Base-by-base conservation (phyloP, 2,329 filamentous ascomycete genomes). In the Camptophora hylomeconis region DNA sequence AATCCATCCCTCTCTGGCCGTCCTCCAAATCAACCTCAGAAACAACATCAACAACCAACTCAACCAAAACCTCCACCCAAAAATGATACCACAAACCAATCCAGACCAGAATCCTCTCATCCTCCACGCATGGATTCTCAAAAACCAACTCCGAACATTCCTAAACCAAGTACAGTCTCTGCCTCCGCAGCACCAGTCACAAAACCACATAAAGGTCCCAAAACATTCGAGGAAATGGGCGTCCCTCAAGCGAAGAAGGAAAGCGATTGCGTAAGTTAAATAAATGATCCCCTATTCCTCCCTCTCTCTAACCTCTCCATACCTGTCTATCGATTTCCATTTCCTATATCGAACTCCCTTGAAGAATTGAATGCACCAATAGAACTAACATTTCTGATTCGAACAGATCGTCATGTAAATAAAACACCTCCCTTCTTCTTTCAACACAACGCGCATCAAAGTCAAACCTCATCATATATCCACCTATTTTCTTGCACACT, bases 151-250 rank as follows among this genome's bases (percentile, higher is more conserved):
- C n/a, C n/a, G n/a, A n/a, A n/a, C n/a, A n/a, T n/a, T n/a, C 44
- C 45, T 36, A 52, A 59, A 5, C 47, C 56, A 12, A 52, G 57
- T 39, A 40, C 61, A 3, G 57, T 60, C 10, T 26, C 37, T 20
- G 47, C 54, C 18, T 42, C 46, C 12, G 41, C 35, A 27, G 27
- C 24, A 23, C 38, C 34, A 10, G 29, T 29, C 3, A 15, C 20
- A 12, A 33, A 33, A 30, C 44, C 33, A 36, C 52, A 51, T 9
- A 81, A 84, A 49, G 89, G 87, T 7, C 87, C 89, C 1, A 82
- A 89, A 45, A 95, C 89, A 0, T 98, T 98, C 53, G 87, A 94
- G 51, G 86, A 92, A 51, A 98, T 98, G 89, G 89, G 89, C 20
- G 87, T 98, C 45, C 82, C 84, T 5, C 69, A 75, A 46, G 75